Percentiles rank a stretch among this genome's conserved stretches.
Evolutionary conservation across 2,329 filamentous ascomycete genomes (phyloP).

Genomic region (Diaporthe citri): DNA sequence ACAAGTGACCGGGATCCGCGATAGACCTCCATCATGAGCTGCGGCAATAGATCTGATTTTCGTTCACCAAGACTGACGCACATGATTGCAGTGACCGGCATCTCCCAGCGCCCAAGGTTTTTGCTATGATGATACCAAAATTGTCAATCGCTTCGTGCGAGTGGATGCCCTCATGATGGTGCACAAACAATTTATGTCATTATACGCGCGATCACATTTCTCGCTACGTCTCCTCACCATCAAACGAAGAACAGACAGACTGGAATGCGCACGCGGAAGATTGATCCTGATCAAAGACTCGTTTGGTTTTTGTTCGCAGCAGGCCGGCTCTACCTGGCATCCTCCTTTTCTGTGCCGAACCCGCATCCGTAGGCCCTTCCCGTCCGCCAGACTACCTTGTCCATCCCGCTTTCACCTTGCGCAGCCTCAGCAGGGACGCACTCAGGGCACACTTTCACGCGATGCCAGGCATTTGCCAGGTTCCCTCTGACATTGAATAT

Average conservation of each 20-base stretch:
- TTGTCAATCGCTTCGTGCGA: neutral
- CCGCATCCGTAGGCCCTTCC: slow-evolving; percentile 47
- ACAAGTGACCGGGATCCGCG: neutral
- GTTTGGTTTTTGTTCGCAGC: neutral
- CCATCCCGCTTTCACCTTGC: slow-evolving; percentile 27
- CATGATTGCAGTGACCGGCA: neutral
- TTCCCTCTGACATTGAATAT: slow-evolving; percentile 76
- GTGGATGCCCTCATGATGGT: neutral
- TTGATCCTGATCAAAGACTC: neutral
- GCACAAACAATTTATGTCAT: neutral
- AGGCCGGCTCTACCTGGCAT: neutral
- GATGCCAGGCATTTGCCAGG: slow-evolving; percentile 76
- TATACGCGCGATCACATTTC: neutral
- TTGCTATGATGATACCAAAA: neutral
- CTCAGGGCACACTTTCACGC: slow-evolving; percentile 58
- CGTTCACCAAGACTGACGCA: neutral
- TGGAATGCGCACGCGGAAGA: neutral
- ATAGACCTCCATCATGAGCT: slow-evolving; percentile 32
- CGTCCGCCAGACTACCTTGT: slow-evolving; percentile 47
- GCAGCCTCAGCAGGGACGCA: slow-evolving; percentile 42
- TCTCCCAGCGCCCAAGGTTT: neutral
- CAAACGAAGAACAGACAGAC: neutral
- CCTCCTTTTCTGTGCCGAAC: slow-evolving; percentile 44
- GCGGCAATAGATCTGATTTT: slow-evolving; percentile 30
- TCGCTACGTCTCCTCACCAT: neutral